phyloP scores from a whole-genome alignment of 306 rosid genomes.

The Casuarina equisetifolia region DNA sequence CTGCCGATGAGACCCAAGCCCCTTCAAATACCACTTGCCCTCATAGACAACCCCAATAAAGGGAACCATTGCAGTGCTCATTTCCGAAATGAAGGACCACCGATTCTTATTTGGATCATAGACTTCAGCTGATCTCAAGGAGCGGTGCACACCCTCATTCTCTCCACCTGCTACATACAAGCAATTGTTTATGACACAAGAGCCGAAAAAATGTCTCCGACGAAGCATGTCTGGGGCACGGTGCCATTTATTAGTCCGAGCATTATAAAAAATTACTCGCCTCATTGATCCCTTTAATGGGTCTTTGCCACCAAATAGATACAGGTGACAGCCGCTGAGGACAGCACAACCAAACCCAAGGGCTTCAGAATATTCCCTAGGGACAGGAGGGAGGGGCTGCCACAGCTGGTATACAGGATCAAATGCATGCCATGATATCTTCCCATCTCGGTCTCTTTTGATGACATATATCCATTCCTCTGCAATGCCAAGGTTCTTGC shows the following conservation, averaged over 20 bases:
- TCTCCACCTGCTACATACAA: conserved; percentile 88
- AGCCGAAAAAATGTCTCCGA: conserved; percentile 78
- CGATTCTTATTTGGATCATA: conserved; percentile 84
- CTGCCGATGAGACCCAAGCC: conserved; percentile 78
- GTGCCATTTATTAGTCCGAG: conserved; percentile 91
- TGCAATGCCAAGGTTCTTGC: conserved; percentile 66
- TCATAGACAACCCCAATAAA: conserved; percentile 80
- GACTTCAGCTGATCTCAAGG: conserved; percentile 78
- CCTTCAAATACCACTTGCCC: conserved; percentile 84
- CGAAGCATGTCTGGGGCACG: conserved; percentile 95
- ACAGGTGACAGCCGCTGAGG: conserved; percentile 80
- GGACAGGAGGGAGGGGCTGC: conserved; percentile 92
- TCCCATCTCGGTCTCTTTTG: conserved; percentile 83
- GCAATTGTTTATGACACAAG: conserved; percentile 83
- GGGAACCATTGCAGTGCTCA: conserved; percentile 92
- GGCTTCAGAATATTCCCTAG: conserved; percentile 86
- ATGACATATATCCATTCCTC: conserved; percentile 87
- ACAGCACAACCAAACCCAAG: conserved; percentile 95
- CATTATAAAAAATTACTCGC: conserved; percentile 74
- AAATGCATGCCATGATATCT: conserved; percentile 90
- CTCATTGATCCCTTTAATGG: conserved; percentile 84
- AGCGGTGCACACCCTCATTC: conserved; percentile 71
- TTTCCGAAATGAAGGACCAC: conserved; percentile 78
- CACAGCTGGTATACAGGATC: conserved; percentile 80
- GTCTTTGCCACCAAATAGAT: conserved; percentile 85